phyloP scores from a whole-genome alignment of 2,329 filamentous ascomycete genomes.

The Sordariomycetes sp. region DNA sequence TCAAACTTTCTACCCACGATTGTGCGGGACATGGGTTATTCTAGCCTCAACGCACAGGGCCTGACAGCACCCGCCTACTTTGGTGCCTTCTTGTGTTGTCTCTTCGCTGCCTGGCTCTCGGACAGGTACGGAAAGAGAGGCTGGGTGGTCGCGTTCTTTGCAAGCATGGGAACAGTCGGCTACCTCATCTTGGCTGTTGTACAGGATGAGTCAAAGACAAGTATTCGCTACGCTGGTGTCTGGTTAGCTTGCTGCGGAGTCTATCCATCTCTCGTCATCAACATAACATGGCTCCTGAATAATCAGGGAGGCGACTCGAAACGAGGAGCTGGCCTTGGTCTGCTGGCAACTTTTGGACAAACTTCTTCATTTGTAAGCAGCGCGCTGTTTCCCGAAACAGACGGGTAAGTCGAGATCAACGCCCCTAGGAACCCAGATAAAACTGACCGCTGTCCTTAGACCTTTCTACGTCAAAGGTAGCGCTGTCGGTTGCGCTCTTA shows the following conservation, averaged over 20 bases:
- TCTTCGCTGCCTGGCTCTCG: conserved; percentile 19
- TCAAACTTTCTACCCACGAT: conserved; percentile 32
- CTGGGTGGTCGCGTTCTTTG: conserved; percentile 16
- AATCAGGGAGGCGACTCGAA: conserved; percentile 19
- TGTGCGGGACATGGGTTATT: conserved; percentile 27
- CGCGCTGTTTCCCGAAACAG: conserved; percentile 11
- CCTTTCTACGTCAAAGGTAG: conserved; percentile 10
- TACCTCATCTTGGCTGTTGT: conserved; percentile 17
- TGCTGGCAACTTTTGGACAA: conserved; percentile 17
- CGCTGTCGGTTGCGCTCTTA: conserved; percentile 10
- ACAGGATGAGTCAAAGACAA: conserved; percentile 11
- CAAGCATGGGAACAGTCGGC: conserved; percentile 15
- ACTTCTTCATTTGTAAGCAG: conserved; percentile 18
- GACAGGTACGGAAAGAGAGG: conserved; percentile 25
- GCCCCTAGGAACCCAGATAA: too few relatives aligned
- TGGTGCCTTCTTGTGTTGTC: conserved; percentile 22
- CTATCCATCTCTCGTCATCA: conserved; percentile 17
- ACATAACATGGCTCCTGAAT: conserved; percentile 19
- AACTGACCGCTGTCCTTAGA: conserved; percentile 2
- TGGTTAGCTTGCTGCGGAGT: conserved; percentile 24
- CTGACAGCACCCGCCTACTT: conserved; percentile 31
- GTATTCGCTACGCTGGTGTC: conserved; percentile 23
- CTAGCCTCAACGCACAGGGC: conserved; percentile 26
- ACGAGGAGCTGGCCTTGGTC: conserved; percentile 14
- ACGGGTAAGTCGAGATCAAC: conserved; percentile 9